Evolutionary conservation across 208 protist genomes (phyloP).

Genomic region (Leishmania arabica): DNA sequence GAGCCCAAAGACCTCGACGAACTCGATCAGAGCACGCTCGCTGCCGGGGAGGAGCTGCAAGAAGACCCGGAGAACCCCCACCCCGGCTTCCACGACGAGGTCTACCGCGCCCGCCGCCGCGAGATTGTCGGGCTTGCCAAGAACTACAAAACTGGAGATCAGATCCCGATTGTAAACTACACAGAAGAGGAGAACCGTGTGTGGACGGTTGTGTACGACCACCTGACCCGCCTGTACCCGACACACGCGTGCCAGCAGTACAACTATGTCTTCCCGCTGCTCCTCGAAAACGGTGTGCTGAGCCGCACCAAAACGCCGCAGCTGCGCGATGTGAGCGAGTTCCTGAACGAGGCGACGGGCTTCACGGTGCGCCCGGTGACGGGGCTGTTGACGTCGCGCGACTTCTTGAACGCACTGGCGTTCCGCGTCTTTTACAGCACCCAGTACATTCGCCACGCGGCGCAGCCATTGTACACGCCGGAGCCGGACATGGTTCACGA

Average conservation of each 20-base stretch:
- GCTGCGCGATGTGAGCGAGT: conserved; percentile 92
- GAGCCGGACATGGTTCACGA: conserved; percentile 97
- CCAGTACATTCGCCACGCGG: conserved; percentile 97
- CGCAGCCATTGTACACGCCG: conserved; percentile 95
- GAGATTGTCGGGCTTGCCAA: conserved; percentile 71
- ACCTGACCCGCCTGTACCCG: conserved; percentile 88
- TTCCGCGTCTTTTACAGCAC: conserved; percentile 97
- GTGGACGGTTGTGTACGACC: conserved; percentile 87
- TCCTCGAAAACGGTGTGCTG: conserved; percentile 95
- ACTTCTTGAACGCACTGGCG: conserved; percentile 96
- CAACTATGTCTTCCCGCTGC: conserved; percentile 90
- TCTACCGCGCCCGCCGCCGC: conserved; percentile 91
- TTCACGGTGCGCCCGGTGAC: conserved; percentile 94
- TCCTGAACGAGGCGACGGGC: conserved; percentile 92
- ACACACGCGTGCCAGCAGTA: conserved; percentile 95
- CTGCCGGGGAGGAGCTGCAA: conserved; percentile 81
- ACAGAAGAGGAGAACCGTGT: conserved; percentile 90
- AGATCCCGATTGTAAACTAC: conserved; percentile 93
- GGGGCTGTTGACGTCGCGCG: conserved; percentile 92
- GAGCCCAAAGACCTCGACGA: conserved; percentile 79
- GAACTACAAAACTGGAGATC: conserved; percentile 83
- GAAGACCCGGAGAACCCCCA: conserved; percentile 92
- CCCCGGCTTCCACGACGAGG: conserved; percentile 94
- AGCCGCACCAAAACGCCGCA: conserved; percentile 92
- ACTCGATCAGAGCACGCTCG: conserved; percentile 85